Percentiles rank a stretch among this genome's conserved stretches.
Conservation (phyloP, 2,329 filamentous ascomycete species). For the Aspergillus brasiliensis region DNA sequence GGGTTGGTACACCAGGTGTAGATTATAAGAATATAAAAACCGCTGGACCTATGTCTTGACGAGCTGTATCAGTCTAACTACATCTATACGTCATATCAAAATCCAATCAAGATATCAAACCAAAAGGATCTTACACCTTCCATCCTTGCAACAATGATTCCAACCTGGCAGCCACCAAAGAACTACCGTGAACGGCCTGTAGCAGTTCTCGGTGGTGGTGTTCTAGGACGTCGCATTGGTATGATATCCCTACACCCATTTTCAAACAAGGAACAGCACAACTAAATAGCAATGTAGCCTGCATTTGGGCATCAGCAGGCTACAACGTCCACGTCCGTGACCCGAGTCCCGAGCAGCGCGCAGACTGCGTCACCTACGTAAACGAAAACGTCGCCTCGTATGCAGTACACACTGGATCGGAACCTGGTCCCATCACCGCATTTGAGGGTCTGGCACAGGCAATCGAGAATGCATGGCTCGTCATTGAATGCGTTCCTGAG, state of each 20-base stretch:
- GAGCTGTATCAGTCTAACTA: too few relatives aligned
- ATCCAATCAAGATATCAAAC: too few relatives aligned
- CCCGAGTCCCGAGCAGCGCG: conserved; percentile 33
- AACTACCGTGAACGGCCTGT: conserved; percentile 42
- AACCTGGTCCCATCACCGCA: neutral
- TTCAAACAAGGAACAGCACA: neutral
- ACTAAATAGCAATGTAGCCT: conserved; percentile 19
- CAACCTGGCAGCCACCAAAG: conserved; percentile 27
- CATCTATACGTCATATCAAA: too few relatives aligned
- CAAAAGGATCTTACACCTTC: too few relatives aligned
- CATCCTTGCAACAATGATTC: conserved; percentile 15
- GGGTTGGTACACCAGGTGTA: too few relatives aligned
- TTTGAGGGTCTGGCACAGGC: conserved; percentile 24
- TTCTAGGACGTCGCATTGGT: conserved; percentile 45
- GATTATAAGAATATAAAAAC: too few relatives aligned
- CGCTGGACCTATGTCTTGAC: too few relatives aligned
- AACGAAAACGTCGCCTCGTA: conserved; percentile 36
- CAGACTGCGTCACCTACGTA: conserved; percentile 36
- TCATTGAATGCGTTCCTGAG: conserved; percentile 58
- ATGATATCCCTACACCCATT: neutral
- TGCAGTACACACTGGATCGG: conserved; percentile 26
- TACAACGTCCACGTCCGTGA: conserved; percentile 34
- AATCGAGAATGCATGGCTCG: conserved; percentile 53
- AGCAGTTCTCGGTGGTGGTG: conserved; percentile 45
- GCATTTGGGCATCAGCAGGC: conserved; percentile 37